Evolutionary conservation across 148 eudicot genomes (phyloP), one percentile per base, ranked within the genome.

Genomic region (Vaccinium macrocarpon): DNA sequence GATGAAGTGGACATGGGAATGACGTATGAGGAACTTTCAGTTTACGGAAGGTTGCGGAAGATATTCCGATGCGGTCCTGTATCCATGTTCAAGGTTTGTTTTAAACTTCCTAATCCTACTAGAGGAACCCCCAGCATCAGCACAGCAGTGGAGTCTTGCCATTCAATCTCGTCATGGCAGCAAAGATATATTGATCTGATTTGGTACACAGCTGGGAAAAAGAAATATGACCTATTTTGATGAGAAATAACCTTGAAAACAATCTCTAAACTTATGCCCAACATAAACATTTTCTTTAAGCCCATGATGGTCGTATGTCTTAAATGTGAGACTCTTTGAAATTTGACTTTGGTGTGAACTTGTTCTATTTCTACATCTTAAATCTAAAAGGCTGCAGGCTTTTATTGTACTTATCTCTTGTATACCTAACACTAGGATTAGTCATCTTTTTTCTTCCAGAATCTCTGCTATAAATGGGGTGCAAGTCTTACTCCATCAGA

Each of bases 1-100:
- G 98, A 97, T 89, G 98, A 95, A 88, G 99, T 97, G 76, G 99
- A 97, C 88, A 97, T 97, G 98, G 99, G 99, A 78, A 97, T 97
- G 99, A 97, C 97, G 56, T 93, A 97, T 72, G 97, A 95, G 84
- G 99, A 97, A 74, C 97, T 95, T 86, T 97, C 98, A 38, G 93
- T 90, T 14, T 97, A 97, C 68, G 99, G 99, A 81, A 92, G 98
- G 81, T 68, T 97, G 91, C 93, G 99, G 35, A 97, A 97, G 91
- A 92, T 97, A 84, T 95, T 91, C 88, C 94, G 97, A 12, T 90
- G 95, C 68, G 98, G 98, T 71, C 99, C 98, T 35, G 92, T 95
- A 51, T 97, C 99, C 48, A 97, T 97, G 99, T 97, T 95, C 87
- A 89, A 92, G 99, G 98, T 97, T 88, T 52, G 91, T 88, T 48